Percentiles rank a stretch among this genome's conserved stretches.
phyloP scores from a whole-genome alignment of 345 rosid species.

The Eutrema heterophyllum region DNA sequence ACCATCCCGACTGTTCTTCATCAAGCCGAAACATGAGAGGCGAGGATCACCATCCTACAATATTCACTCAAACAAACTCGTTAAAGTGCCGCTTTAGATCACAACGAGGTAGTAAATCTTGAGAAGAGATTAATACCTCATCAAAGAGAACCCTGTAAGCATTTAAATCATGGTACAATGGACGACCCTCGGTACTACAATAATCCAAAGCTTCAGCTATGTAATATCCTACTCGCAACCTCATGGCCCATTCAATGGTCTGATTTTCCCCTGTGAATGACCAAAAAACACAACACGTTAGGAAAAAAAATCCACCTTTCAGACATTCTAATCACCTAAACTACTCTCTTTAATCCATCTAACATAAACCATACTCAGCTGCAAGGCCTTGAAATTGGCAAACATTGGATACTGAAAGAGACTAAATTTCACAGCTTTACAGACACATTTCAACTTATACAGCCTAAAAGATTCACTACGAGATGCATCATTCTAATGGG shows the following conservation, averaged over 20 bases:
- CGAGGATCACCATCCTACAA: conserved; percentile 94
- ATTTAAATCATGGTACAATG: conserved; percentile 92
- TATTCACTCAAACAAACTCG: conserved; percentile 10
- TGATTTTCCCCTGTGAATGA: conserved; percentile 80
- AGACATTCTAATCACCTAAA: not conserved
- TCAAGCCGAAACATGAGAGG: conserved; percentile 96
- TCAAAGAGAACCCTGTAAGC: conserved; percentile 97
- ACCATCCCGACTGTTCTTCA: conserved; percentile 94
- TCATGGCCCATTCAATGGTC: conserved; percentile 95
- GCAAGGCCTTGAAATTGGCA: not conserved
- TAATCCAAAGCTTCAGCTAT: conserved; percentile 94
- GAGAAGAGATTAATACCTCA: conserved; percentile 51
- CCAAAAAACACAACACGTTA: not conserved
- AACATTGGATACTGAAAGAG: not conserved
- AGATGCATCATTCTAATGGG: not conserved
- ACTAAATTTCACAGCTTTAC: not conserved
- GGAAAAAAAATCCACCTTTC: not conserved
- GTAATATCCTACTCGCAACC: conserved; percentile 81
- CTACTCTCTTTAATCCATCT: not conserved
- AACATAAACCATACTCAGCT: not conserved
- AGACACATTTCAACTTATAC: not conserved
- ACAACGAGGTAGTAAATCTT: not conserved
- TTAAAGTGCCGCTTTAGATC: not conserved
- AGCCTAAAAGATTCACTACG: not conserved
- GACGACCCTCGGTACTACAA: conserved; percentile 71